Base-by-base conservation (phyloP, 805 yeast genomes). In the Metschnikowia sp. region DNA sequence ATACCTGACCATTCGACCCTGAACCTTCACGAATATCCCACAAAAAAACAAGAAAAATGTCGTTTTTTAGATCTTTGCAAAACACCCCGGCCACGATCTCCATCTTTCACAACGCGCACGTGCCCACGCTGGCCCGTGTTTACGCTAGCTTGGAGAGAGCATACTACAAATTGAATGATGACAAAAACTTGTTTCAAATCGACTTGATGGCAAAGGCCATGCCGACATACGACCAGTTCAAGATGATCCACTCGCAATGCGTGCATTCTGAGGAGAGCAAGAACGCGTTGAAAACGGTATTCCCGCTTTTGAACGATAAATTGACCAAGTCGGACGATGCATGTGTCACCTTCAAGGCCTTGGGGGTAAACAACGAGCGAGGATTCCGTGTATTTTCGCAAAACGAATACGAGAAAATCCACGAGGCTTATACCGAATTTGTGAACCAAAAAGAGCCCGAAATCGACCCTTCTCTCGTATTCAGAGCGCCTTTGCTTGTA, bases 161-260 rank as follows among this genome's bases (percentile, higher is more conserved):
- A 1, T 58, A 61, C 49, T 46, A 32, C 41, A 60, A 61, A 32
- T 51, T 69, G 47, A 67, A 69, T 52, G 60, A 57, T 7, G 60
- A 66, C 40, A 60, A 62, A 35, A 58, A 58, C 48, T 56, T 62
- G 46, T 70, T 72, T 46, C 62, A 62, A 39, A 50, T 72, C 44
- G 75, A 72, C 51, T 57, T 70, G 54, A 59, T 63, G 66, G 64
- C 65, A 13, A 61, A 69, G 48, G 62, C 64, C 36, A 66, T 72
- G 64, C 77, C 77, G 33, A 72, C 77, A 5, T 72, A 60, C 49
- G 74, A 69, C 55, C 76, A 72, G 54, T 72, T 66, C 54, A 55
- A 54, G 30, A 47, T 53, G 31, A 61, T 72, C 36, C 50, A 61
- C 40, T 48, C 57, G 42, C 59, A 63, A 33, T 69, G 66, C 49